Evolutionary conservation across 768 basidiomycete species (phyloP).

Genomic region (Serendipita vermifera): DNA sequence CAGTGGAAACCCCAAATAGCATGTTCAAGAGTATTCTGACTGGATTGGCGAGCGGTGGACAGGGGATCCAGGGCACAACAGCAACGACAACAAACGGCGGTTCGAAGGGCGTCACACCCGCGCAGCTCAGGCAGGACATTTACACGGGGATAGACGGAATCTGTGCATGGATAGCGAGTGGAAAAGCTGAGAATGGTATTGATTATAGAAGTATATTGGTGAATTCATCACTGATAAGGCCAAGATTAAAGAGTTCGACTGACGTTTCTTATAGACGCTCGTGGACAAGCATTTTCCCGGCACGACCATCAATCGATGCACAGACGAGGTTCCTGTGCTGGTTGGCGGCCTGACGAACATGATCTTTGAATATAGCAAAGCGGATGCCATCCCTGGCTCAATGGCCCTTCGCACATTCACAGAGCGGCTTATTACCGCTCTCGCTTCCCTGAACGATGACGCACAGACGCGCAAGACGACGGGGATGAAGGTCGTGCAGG

Average conservation of each 20-base stretch:
- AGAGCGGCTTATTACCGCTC: background rate
- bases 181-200: constrained; percentile 7
- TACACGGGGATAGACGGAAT: constrained; percentile 2
- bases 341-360: constrained; percentile 1
- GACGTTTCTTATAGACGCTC: background rate
- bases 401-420: constrained; percentile 5
- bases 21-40: constrained; percentile 6
- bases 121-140: background rate
- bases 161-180: constrained; percentile 1
- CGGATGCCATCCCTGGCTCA: background rate
- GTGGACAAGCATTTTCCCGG: background rate
- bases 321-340: constrained; percentile 2
- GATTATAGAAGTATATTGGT: constrained; percentile 7
- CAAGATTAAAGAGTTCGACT: no score
- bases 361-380: constrained; percentile 7
- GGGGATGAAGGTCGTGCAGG: background rate
- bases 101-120: constrained; percentile 2
- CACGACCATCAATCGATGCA: background rate
- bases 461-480: background rate
- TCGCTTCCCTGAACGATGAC: background rate
- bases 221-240: background rate
- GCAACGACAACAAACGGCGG: background rate
- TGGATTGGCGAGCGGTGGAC: background rate
- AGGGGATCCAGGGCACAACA: background rate
- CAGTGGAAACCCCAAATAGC: no score